Evolutionary conservation across 2,329 filamentous ascomycete species (phyloP).

Genomic region (Trichophyton rubrum): DNA sequence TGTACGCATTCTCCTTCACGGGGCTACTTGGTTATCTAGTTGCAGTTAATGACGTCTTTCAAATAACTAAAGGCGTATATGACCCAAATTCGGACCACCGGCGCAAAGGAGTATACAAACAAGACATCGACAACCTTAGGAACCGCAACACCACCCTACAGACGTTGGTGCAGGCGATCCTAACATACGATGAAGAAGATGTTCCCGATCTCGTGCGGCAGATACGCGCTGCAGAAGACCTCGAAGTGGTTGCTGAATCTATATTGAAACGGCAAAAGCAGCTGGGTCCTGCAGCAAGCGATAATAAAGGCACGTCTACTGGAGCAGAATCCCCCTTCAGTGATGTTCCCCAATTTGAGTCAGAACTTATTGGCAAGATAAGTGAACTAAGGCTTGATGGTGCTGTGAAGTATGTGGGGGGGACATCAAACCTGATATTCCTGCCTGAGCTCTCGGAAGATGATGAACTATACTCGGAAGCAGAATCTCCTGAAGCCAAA

Average conservation of each 20-base stretch:
- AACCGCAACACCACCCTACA: constrained; percentile 78
- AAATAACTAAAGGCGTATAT: constrained; percentile 56
- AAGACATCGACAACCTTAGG: constrained; percentile 80
- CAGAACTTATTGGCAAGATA: constrained; percentile 82
- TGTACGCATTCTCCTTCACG: constrained; percentile 19
- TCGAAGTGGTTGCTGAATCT: constrained; percentile 51
- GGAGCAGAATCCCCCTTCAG: constrained; percentile 28
- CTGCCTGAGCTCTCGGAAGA: constrained; percentile 44
- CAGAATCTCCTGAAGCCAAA: constrained; percentile 33
- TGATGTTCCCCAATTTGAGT: constrained; percentile 46
- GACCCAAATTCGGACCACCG: constrained; percentile 93
- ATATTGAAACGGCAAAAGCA: constrained; percentile 44
- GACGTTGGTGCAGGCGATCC: constrained; percentile 80
- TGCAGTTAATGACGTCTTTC: not conserved
- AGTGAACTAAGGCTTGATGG: constrained; percentile 80
- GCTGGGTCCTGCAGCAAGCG: constrained; percentile 24
- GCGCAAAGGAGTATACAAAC: constrained; percentile 91
- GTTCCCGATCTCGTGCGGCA: constrained; percentile 68
- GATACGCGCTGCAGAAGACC: constrained; percentile 73
- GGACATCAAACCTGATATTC: constrained; percentile 86
- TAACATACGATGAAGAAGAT: constrained; percentile 82
- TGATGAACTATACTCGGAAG: constrained; percentile 17
- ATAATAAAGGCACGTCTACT: constrained; percentile 20
- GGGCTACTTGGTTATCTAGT: too few relatives aligned
- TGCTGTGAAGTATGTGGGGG: constrained; percentile 79